Conservation (phyloP, 345 rosid genomes). For the Syzygium aromaticum region DNA sequence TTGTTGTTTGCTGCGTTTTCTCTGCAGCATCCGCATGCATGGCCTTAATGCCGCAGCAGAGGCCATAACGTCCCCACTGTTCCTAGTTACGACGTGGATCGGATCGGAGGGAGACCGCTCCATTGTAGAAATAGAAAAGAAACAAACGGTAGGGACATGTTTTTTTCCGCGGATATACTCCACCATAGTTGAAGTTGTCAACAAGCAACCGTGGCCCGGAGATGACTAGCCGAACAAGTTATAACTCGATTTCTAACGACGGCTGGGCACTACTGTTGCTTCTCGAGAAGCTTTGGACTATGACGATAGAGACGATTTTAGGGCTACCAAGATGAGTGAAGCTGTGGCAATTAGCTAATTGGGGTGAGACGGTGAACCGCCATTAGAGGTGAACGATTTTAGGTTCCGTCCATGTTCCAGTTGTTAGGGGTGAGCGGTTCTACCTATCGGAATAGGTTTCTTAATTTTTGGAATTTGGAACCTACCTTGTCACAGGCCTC, state of each 20-base stretch:
- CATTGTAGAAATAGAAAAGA: not conserved
- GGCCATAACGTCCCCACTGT: not conserved
- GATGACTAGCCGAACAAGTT: not conserved
- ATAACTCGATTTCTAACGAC: not conserved
- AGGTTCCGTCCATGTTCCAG: too few species aligned
- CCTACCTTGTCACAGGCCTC: too few species aligned
- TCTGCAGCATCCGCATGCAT: not conserved
- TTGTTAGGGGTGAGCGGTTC: too few species aligned
- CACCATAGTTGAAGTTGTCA: not conserved
- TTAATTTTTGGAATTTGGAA: too few species aligned
- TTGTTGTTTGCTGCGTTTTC: not conserved
- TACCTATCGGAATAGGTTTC: too few species aligned
- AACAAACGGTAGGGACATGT: not conserved
- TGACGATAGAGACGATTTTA: too few species aligned
- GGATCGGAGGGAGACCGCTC: too few species aligned
- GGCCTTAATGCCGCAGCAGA: not conserved
- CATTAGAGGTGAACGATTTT: too few species aligned
- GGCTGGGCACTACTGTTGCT: not conserved
- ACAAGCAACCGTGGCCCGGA: not conserved
- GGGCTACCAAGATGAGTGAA: not conserved
- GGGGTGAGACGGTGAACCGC: not conserved
- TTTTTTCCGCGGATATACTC: not conserved
- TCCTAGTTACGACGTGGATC: not conserved
- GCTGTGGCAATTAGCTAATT: not conserved
- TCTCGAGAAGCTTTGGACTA: too few species aligned